A percentile compares a stretch with the other conserved stretches of the same genome.
These are phyloP conservation scores for Pilobolus umbonatus DNA, from an alignment of 192 early-diverging fungal genomes.

Conservation along the genomic window DNA sequence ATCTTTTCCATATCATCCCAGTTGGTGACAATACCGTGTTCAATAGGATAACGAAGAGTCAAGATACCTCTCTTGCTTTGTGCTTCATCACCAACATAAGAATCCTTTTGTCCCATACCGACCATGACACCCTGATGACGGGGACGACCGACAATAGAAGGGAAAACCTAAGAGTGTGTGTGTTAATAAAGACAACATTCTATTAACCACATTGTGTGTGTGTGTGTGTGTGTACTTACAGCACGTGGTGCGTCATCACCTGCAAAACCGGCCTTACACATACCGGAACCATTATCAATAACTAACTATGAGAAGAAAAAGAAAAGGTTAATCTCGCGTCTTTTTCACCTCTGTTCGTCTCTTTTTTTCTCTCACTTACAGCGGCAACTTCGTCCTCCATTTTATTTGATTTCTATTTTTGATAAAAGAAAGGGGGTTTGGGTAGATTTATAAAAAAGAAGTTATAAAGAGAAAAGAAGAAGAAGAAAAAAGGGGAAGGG, in stretches of 20 bases:
- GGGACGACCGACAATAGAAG: conserved; percentile 82
- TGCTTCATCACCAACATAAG: conserved; percentile 88
- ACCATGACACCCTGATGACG: conserved; percentile 88
- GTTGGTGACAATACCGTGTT: conserved; percentile 91
- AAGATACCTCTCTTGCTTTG: conserved; percentile 88
- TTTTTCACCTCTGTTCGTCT: background rate
- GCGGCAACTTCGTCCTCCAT: conserved; percentile 86
- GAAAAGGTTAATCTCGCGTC: background rate
- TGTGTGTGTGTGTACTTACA: conserved; percentile 38
- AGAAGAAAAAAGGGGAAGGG: background rate
- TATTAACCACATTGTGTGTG: background rate
- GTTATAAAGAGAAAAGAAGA: conserved; percentile 4
- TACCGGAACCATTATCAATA: conserved; percentile 91
- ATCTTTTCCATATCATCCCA: conserved; percentile 95
- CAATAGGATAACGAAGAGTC: conserved; percentile 83
- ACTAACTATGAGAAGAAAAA: conserved; percentile 54
- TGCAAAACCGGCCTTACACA: conserved; percentile 94
- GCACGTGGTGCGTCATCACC: conserved; percentile 89
- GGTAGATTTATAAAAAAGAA: too few relatives aligned
- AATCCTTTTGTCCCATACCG: conserved; percentile 89
- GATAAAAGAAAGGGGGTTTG: too few relatives aligned
- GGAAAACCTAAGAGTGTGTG: conserved; percentile 48
- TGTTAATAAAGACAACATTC: too few relatives aligned
- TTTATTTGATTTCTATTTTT: conserved; percentile 5
- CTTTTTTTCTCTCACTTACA: conserved; percentile 48